phyloP scores from a whole-genome alignment of 805 yeast species.

The Candida palmyrensis region DNA sequence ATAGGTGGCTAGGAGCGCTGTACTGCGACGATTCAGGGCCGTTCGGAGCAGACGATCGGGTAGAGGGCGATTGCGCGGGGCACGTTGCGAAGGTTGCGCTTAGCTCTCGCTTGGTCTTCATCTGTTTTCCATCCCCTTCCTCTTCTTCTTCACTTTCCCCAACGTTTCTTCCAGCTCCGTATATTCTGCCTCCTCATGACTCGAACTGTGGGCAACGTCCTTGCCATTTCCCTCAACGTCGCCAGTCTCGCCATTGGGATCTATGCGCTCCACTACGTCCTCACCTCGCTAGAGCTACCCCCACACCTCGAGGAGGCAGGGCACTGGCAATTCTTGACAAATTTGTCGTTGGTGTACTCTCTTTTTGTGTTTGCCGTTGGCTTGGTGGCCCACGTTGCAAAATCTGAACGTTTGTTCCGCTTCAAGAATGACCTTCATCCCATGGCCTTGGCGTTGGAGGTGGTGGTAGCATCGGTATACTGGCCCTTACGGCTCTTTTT shows the following conservation, averaged over 20 bases:
- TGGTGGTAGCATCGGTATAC: conserved; percentile 57
- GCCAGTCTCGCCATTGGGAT: conserved; percentile 23
- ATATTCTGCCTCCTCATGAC: background rate
- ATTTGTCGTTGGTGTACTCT: conserved; percentile 50
- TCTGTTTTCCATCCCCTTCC: no score
- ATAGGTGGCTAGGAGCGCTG: no score
- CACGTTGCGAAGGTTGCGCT: no score
- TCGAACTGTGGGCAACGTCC: conserved; percentile 26
- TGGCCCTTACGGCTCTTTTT: conserved; percentile 63
- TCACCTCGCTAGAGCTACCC: conserved; percentile 37
- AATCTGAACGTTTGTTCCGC: conserved; percentile 17
- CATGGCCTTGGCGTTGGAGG: conserved; percentile 52
- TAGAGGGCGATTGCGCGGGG: no score
- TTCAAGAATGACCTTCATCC: conserved; percentile 45
- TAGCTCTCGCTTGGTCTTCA: no score
- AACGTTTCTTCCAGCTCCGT: background rate
- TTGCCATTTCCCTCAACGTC: conserved; percentile 17
- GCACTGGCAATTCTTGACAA: conserved; percentile 68
- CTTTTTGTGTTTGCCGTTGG: conserved; percentile 38
- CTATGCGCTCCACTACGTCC: conserved; percentile 20
- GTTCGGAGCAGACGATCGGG: no score
- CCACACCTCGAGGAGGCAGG: conserved; percentile 51
- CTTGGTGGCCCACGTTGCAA: conserved; percentile 27
- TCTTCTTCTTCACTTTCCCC: no score
- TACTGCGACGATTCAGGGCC: no score